phyloP scores from a whole-genome alignment of 2,329 filamentous ascomycete genomes.

The Colletotrichum phormii region DNA sequence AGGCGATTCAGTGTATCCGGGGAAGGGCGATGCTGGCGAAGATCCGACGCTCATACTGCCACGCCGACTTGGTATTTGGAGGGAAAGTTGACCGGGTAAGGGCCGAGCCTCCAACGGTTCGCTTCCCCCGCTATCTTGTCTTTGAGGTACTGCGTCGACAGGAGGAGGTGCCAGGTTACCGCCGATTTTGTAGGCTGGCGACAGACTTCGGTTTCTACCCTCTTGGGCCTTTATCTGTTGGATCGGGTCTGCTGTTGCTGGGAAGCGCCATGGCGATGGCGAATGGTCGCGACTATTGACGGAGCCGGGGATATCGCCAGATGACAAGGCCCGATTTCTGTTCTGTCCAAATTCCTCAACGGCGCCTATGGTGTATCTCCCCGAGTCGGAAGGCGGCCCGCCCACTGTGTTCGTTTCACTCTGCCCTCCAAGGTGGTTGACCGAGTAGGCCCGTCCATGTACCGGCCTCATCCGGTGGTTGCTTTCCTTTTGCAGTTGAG shows the following conservation, averaged over 20 bases:
- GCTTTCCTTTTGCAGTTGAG: conserved; percentile 85
- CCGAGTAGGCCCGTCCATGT: conserved; percentile 68
- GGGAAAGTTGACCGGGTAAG: conserved; percentile 45
- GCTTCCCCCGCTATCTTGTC: conserved; percentile 17
- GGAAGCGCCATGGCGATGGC: conserved; percentile 32
- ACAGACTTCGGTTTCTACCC: conserved; percentile 43
- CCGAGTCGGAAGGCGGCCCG: conserved; percentile 26
- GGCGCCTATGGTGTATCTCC: conserved; percentile 32
- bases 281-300: conserved; percentile 26
- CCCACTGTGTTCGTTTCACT: conserved; percentile 28
- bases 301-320: conserved; percentile 52
- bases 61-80: conserved; percentile 61
- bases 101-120: conserved; percentile 9
- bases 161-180: conserved; percentile 58
- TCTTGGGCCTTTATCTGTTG: conserved; percentile 29
- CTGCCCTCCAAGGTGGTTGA: conserved; percentile 37
- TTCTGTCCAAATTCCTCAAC: conserved; percentile 33
- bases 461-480: conserved; percentile 80
- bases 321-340: conserved; percentile 60
- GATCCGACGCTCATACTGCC: conserved; percentile 57
- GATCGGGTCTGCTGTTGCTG: conserved; percentile 18
- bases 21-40: conserved; percentile 73
- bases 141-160: conserved; percentile 34
- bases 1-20: conserved; percentile 72
- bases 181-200: conserved; percentile 49